Evolutionary conservation across 306 rosid species (phyloP).

Genomic region (Malus asiatica): DNA sequence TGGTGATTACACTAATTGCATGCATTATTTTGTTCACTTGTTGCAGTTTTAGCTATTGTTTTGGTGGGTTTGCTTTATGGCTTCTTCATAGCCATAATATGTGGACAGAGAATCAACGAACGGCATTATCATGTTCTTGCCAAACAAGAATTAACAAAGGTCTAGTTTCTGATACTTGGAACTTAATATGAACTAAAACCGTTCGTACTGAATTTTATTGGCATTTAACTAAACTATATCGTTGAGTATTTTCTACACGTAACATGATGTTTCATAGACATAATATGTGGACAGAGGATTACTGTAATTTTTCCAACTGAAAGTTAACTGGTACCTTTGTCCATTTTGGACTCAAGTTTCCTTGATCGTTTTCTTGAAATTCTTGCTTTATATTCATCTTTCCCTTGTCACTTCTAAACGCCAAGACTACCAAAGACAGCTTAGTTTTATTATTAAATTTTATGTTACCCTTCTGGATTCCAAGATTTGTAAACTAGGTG

Average conservation of each 20-base stretch:
- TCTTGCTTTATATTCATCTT: background rate
- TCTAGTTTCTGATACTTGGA: slow-evolving; percentile 22
- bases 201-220: background rate
- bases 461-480: background rate
- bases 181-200: background rate
- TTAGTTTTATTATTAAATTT: background rate
- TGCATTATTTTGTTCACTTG: background rate
- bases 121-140: slow-evolving; percentile 99
- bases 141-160: slow-evolving; percentile 94
- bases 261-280: background rate
- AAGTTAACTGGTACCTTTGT: background rate
- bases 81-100: slow-evolving; percentile 95
- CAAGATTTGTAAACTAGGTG: background rate
- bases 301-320: background rate
- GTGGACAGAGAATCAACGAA: slow-evolving; percentile 96
- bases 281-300: background rate
- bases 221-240: background rate
- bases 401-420: background rate
- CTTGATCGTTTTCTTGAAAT: background rate
- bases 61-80: slow-evolving; percentile 98
- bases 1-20: background rate
- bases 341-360: background rate
- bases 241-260: background rate
- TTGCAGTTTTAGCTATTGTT: slow-evolving; percentile 85
- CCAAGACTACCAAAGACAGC: background rate